phyloP scores from a whole-genome alignment of 1,139 yeast species.

The Lodderomyces elongisporus region DNA sequence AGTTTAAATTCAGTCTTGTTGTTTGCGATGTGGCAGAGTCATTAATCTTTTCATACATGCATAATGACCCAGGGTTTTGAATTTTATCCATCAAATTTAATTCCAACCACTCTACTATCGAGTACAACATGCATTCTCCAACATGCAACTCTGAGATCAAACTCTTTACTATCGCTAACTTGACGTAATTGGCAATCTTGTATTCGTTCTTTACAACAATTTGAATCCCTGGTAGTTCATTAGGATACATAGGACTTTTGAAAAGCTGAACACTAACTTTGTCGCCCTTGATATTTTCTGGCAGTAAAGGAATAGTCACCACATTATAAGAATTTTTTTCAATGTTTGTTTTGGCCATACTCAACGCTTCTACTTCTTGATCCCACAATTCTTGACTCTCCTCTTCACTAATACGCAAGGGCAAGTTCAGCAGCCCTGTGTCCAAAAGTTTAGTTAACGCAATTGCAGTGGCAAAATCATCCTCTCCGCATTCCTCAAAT shows the following conservation, averaged over 20 bases:
- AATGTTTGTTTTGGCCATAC: conserved; percentile 40
- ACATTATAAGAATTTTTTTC: conserved; percentile 17
- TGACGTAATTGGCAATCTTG: conserved; percentile 69
- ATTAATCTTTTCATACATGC: conserved; percentile 17
- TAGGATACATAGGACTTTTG: conserved; percentile 53
- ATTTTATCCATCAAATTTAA: conserved; percentile 54
- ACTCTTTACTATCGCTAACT: conserved; percentile 55
- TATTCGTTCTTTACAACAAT: conserved; percentile 44
- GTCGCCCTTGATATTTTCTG: conserved; percentile 23
- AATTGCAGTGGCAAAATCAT: conserved; percentile 52
- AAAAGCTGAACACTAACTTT: conserved; percentile 47
- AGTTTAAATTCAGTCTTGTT: not conserved
- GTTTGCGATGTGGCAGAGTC: not conserved
- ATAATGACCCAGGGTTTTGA: conserved; percentile 69
- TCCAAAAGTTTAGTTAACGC: conserved; percentile 41
- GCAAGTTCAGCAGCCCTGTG: conserved; percentile 3
- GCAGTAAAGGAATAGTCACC: conserved; percentile 26
- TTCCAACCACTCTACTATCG: conserved; percentile 71
- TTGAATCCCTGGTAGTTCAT: conserved; percentile 57
- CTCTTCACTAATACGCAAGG: conserved; percentile 1
- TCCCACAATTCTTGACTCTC: conserved; percentile 48
- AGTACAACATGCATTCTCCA: conserved; percentile 67
- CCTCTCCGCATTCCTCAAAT: conserved; percentile 34
- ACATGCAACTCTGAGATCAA: conserved; percentile 41
- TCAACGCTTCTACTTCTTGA: conserved; percentile 71